These are phyloP conservation scores for Fremontodendron californicum DNA, from an alignment of 345 rosid genomes.

Conservation along the genomic window DNA sequence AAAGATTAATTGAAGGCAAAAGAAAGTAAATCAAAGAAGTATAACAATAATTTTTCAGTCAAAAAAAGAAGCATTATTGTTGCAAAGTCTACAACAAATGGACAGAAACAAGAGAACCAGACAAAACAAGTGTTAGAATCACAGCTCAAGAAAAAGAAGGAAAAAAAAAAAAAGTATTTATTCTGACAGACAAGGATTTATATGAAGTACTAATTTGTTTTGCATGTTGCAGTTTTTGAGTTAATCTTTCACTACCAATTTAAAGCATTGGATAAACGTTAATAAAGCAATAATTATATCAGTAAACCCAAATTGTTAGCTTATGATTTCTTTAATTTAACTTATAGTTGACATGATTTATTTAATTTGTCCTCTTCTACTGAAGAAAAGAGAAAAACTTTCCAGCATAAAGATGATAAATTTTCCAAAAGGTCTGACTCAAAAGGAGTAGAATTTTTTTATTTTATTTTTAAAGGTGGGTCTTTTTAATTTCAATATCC, in stretches of 20 bases:
- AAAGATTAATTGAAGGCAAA: not conserved
- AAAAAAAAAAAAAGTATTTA: not conserved
- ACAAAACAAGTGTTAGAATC: not conserved
- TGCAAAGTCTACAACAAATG: not conserved
- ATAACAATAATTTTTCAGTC: not conserved
- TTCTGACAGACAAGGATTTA: not conserved
- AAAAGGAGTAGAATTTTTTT: not conserved
- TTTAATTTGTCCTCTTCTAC: not conserved
- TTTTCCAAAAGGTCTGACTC: constrained; percentile 16
- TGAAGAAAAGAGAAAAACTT: not conserved
- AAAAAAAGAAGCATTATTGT: not conserved
- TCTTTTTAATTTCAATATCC: not conserved
- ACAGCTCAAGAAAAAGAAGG: not conserved
- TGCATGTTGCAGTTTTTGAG: not conserved
- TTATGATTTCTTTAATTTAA: not conserved
- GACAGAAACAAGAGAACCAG: not conserved
- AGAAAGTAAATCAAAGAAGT: not conserved
- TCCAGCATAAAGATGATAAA: constrained; percentile 5
- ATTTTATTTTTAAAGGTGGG: not conserved
- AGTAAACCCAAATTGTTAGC: not conserved
- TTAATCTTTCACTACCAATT: not conserved
- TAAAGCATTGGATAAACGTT: not conserved
- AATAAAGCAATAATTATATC: not conserved
- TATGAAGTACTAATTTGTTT: not conserved
- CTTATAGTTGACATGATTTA: not conserved